Evolutionary conservation across 176 grass and related monocot species (phyloP), one percentile per base, ranked within the genome.

Genomic region (Hordeum vulgare): DNA sequence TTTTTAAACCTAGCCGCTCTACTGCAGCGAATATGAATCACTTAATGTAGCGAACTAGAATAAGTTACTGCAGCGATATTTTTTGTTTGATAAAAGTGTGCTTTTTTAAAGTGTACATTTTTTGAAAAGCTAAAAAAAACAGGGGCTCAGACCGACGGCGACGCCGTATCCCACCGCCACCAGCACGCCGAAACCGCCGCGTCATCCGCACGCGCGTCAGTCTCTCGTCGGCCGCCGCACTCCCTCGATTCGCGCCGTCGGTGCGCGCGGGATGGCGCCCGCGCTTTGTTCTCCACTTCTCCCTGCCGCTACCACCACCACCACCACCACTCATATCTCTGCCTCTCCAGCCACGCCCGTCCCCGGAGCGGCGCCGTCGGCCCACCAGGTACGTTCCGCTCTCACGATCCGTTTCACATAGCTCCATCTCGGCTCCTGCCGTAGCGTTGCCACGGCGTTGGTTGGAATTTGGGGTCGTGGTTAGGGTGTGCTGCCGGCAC

Each of bases 171-270:
- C n/a, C n/a, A n/a, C n/a, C n/a, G n/a, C 7, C 21, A 17, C 69
- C n/a, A 3, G 11, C 39, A 7, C 23, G 68, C 39, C 11, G 12
- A 56, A 56, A 11, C 26, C 15, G 8, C 71, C 71, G 15, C 74
- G 27, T 53, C 72, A 35, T 61, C 47, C 35, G 23, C 76, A 25
- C 35, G 59, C 24, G 79, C 85, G 79, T 76, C 85, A 76, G 71
- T 62, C 66, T 23, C 57, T 39, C 61, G 11, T 54, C 44, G 40
- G 33, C 58, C 70, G 85, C 78, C 85, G 47, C 56, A 7, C n/a
- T 23, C 53, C 67, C 35, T 34, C 25, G 18, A 11, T 54, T 27
- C 85, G 42, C 71, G 51, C 67, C 84, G 77, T 41, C 41, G 76
- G 66, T 29, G 21, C 66, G 39, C 6, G 4, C 26, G 21, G 9